Percentiles rank a stretch among this genome's conserved stretches.
Evolutionary conservation across 495 filamentous ascomycete species (phyloP).

Genomic region (Podospora comata): DNA sequence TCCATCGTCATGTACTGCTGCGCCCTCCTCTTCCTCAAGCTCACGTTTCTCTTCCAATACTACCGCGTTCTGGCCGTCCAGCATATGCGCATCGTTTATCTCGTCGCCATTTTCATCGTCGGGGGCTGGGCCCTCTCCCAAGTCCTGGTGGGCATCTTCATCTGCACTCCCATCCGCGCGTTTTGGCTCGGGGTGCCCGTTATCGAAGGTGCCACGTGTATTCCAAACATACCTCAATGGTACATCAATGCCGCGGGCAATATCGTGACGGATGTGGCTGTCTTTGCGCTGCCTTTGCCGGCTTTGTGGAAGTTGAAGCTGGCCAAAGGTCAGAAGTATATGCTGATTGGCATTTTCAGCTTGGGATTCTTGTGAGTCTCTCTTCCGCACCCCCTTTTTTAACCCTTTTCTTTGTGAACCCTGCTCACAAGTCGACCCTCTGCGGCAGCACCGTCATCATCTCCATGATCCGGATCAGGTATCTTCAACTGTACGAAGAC

Average conservation of each 20-base stretch:
- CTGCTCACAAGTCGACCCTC: neutral
- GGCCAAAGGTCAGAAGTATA: slow-evolving; percentile 31
- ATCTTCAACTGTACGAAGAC: slow-evolving; percentile 41
- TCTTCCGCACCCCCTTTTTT: slow-evolving; percentile 6
- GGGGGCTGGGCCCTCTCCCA: slow-evolving; percentile 32
- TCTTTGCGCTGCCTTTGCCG: slow-evolving; percentile 36
- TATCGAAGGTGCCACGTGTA: slow-evolving; percentile 21
- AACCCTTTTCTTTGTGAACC: neutral
- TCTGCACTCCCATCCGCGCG: slow-evolving; percentile 29
- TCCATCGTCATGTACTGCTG: slow-evolving; percentile 38
- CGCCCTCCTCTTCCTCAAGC: slow-evolving; percentile 29
- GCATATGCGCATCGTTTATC: slow-evolving; percentile 24
- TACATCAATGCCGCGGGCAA: slow-evolving; percentile 39
- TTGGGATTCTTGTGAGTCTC: slow-evolving; percentile 39
- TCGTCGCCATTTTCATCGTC: slow-evolving; percentile 30
- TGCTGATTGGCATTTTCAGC: slow-evolving; percentile 38
- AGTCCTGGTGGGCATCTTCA: slow-evolving; percentile 30
- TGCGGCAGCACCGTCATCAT: slow-evolving; percentile 45
- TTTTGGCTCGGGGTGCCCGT: slow-evolving; percentile 27
- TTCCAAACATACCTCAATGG: slow-evolving; percentile 31
- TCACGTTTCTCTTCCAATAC: slow-evolving; percentile 37
- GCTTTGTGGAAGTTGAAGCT: slow-evolving; percentile 41
- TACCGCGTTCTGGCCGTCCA: slow-evolving; percentile 36
- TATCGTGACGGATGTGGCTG: slow-evolving; percentile 40
- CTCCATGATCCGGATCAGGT: slow-evolving; percentile 48